Conservation (phyloP, 164 flowering plant genomes). For the Nymphaea thermarum region DNA sequence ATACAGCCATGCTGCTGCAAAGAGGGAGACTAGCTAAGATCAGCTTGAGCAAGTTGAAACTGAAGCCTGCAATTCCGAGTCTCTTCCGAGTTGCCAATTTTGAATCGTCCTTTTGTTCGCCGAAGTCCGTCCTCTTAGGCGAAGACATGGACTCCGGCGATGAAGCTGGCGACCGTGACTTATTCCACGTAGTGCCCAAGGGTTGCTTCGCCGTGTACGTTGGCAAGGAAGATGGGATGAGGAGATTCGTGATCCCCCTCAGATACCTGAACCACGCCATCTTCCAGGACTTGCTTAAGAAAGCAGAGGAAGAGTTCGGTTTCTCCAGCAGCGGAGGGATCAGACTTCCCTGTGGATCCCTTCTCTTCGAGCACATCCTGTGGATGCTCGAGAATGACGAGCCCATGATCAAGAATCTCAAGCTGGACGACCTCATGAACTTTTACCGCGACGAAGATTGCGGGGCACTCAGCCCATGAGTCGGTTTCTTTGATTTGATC, state of each 20-base stretch:
- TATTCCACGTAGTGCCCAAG: conserved; percentile 1
- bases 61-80: no score
- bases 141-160: no score
- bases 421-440: conserved; percentile 4
- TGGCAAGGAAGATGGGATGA: not conserved
- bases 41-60: no score
- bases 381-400: conserved; percentile 8
- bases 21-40: no score
- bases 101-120: no score
- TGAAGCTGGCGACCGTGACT: no score
- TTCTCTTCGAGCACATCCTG: conserved; percentile 13
- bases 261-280: conserved; percentile 3
- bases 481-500: no score
- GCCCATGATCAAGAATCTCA: conserved; percentile 5
- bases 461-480: no score
- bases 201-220: conserved; percentile 11
- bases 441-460: not conserved
- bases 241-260: conserved; percentile 10
- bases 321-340: conserved; percentile 6
- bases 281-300: not conserved
- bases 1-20: no score
- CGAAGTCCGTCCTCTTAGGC: no score
- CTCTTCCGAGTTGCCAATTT: no score
- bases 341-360: conserved; percentile 8
- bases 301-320: not conserved